Conservation (phyloP, 2,329 filamentous ascomycete genomes). For the Penicillium occitanis region DNA sequence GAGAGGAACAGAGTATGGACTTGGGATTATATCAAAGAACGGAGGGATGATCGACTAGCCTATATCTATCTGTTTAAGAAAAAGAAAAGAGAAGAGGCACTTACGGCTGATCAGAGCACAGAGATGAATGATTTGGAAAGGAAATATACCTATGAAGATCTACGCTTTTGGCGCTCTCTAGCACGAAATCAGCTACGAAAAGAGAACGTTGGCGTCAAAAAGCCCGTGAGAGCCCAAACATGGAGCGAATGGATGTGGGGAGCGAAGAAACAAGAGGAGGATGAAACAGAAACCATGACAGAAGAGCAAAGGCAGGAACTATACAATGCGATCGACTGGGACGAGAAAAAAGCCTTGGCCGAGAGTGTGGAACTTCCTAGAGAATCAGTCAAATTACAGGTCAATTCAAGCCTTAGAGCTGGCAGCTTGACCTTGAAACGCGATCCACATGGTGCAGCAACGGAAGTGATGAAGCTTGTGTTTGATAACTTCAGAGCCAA, state of each 20-base stretch:
- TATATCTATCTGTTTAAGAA: constrained; percentile 98
- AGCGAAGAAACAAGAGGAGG: constrained; percentile 66
- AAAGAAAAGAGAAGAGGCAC: constrained; percentile 69
- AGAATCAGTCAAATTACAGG: constrained; percentile 87
- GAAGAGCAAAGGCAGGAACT: constrained; percentile 95
- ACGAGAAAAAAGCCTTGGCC: constrained; percentile 87
- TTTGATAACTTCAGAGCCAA: constrained; percentile 95
- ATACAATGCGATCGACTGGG: constrained; percentile 97
- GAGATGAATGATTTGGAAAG: constrained; percentile 76
- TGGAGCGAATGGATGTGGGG: constrained; percentile 96
- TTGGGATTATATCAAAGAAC: constrained; percentile 92
- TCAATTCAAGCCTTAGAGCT: constrained; percentile 89
- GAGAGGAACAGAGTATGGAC: constrained; percentile 91
- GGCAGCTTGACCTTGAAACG: constrained; percentile 94
- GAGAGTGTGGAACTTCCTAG: constrained; percentile 86
- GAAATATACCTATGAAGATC: constrained; percentile 89
- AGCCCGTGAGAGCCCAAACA: constrained; percentile 68
- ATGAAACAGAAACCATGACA: constrained; percentile 82
- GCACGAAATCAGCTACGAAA: constrained; percentile 93
- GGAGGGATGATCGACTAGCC: constrained; percentile 79
- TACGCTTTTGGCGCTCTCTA: constrained; percentile 94
- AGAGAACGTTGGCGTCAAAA: constrained; percentile 87
- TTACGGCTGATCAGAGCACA: constrained; percentile 68
- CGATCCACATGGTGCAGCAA: constrained; percentile 72
- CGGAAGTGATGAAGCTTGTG: constrained; percentile 82